Evolutionary conservation across 805 yeast species (phyloP), one percentile per base, ranked within the genome.

Genomic region (Cyberlindnera misumaiensis): DNA sequence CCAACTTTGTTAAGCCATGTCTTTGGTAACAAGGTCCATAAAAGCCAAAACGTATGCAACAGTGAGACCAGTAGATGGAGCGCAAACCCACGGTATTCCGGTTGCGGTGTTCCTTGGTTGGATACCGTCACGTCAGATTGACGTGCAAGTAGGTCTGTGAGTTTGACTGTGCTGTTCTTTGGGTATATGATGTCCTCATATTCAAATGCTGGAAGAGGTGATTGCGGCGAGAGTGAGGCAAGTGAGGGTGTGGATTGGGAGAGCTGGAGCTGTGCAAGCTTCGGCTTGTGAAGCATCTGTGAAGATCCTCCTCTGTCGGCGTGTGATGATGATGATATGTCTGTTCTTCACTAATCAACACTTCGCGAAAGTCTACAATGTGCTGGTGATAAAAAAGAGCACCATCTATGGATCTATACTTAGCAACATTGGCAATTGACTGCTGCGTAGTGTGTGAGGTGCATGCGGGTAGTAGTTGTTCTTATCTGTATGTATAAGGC

Each of bases 41-140:
- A 43, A 2, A 80, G 46, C 71, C 84, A 83, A 5, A 73, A 59
- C 2, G 68, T 41, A 18, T 85, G 65, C 0, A 73, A 67, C 2
- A 78, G 60, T 1, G 80, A 70, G 12, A 83, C 72, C 0, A 85
- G 67, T 5, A 87, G 80, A 55, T 84, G 86, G 15, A 83, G 70
- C 26, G 90, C 85, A 61, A 88, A 93, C 10, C 97, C 96, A 51
- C 75, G 80, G 60, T 90, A 93, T 53, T 90, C 97, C 1, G 82
- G 75, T 49, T 74, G 72, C 36, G 75, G 73, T 0, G 80, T 69
- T 26, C 65, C 59, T 41, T 70, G 71, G 4, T 74, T 69, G 2
- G 79, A 70, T 0, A 78, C 79, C 0, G 73, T 79, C 13, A 78
- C 85, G 55, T 80, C 86, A 1, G 81, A 73, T 39, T 75, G 79